Percentiles rank a stretch among this genome's conserved stretches.
Conservation (phyloP, 805 yeast species). For the Limtongozyma cylindracea region DNA sequence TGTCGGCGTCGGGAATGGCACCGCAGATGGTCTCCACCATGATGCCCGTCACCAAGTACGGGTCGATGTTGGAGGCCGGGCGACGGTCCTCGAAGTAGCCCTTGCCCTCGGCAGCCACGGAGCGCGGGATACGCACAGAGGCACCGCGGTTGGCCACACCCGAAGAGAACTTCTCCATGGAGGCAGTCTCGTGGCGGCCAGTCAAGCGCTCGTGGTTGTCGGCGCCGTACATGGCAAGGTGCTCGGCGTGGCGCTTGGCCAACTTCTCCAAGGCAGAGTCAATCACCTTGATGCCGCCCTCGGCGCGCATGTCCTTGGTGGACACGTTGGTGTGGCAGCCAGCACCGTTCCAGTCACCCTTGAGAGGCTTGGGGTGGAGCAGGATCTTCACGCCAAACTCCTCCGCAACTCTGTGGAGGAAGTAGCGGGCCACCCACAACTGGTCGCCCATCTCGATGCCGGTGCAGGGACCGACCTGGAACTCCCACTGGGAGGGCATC, state of each 20-base stretch:
- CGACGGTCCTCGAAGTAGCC: slow-evolving; percentile 99
- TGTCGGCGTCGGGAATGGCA: slow-evolving; percentile 82
- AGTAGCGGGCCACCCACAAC: slow-evolving; percentile 87
- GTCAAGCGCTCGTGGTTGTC: slow-evolving; percentile 92
- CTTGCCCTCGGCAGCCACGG: slow-evolving; percentile 92
- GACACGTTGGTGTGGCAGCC: slow-evolving; percentile 99
- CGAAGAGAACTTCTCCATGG: slow-evolving; percentile 69
- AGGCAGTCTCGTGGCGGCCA: slow-evolving; percentile 97
- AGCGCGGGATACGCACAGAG: slow-evolving; percentile 94
- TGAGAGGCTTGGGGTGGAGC: slow-evolving; percentile 96
- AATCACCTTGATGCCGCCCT: slow-evolving; percentile 91
- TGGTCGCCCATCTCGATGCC: slow-evolving; percentile 96
- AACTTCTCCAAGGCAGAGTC: slow-evolving; percentile 84
- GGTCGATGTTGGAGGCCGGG: slow-evolving; percentile 98
- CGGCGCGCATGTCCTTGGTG: slow-evolving; percentile 69
- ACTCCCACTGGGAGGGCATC: slow-evolving; percentile 99
- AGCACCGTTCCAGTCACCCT: slow-evolving; percentile 99
- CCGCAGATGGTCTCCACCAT: slow-evolving; percentile 94
- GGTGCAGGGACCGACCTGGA: slow-evolving; percentile 95
- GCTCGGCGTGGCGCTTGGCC: slow-evolving; percentile 91
- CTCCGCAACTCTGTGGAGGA: slow-evolving; percentile 87
- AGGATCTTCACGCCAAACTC: slow-evolving; percentile 97
- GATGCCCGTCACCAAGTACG: slow-evolving; percentile 95
- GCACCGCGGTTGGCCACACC: slow-evolving; percentile 99
- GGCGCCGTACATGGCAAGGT: slow-evolving; percentile 82